Evolutionary conservation across 352 stramenopile species (phyloP).

Genomic region (Globisporangium cystogenes): DNA sequence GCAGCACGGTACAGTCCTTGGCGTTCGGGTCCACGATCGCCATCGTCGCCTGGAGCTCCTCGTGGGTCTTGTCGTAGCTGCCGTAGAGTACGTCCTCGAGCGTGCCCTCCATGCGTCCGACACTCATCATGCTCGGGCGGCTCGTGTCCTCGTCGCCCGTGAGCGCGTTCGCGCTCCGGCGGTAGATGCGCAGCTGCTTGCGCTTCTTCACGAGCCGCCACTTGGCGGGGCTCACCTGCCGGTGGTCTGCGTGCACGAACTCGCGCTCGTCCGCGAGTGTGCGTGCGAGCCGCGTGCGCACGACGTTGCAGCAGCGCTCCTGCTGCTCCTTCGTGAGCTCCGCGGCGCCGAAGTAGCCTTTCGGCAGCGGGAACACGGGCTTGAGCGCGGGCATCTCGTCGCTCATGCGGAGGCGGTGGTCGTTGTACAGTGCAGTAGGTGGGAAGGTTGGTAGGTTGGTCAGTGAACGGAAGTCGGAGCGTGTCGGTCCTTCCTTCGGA

Average conservation of each 20-base stretch:
- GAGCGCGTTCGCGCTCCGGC: slow-evolving; percentile 11
- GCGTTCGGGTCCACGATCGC: slow-evolving; percentile 19
- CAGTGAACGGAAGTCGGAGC: background rate
- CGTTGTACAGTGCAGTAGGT: too few relatives aligned
- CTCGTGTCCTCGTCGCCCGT: slow-evolving; percentile 10
- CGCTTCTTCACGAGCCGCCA: slow-evolving; percentile 45
- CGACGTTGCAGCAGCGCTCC: slow-evolving; percentile 23
- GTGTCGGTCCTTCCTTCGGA: background rate
- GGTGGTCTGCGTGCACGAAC: slow-evolving; percentile 17
- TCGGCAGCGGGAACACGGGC: slow-evolving; percentile 18
- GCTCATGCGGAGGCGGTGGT: background rate
- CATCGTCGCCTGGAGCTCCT: slow-evolving; percentile 31
- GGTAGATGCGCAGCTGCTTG: slow-evolving; percentile 33
- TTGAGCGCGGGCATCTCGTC: slow-evolving; percentile 7
- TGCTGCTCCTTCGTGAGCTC: slow-evolving; percentile 24
- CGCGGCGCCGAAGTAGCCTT: slow-evolving; percentile 21
- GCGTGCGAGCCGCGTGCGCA: slow-evolving; percentile 19
- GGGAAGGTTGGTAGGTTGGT: background rate
- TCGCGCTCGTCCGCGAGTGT: slow-evolving; percentile 27
- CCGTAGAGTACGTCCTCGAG: slow-evolving; percentile 49
- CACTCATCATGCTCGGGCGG: slow-evolving; percentile 20
- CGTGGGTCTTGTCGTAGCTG: slow-evolving; percentile 25
- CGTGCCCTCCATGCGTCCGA: slow-evolving; percentile 34
- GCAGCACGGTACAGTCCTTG: slow-evolving; percentile 32
- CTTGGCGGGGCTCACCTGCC: slow-evolving; percentile 26